Evolutionary conservation across 495 filamentous ascomycete genomes (phyloP), one percentile per base, ranked within the genome.

Genomic region (Niebla homalea): DNA sequence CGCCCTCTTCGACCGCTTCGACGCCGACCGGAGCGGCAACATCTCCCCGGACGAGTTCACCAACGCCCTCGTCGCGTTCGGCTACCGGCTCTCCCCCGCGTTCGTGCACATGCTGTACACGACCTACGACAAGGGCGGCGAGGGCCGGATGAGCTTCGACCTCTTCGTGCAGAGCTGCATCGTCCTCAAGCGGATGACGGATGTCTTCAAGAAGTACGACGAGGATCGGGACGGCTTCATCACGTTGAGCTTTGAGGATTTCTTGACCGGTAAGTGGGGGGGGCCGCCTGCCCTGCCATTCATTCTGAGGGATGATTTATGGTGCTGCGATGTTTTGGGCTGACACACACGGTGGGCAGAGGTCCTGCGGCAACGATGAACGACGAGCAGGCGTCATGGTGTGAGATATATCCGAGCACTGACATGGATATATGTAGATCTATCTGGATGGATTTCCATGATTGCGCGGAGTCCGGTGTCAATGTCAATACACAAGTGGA

Each of bases 161-260:
- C 68, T 98, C 43, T 98, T 97, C 64, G 92, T 98, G 55, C 92
- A 98, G 72, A 88, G 87, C 25, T 97, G 92, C 63, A 98, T 98
- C 60, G 84, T 78, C 61, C 70, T 98, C 57, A 93, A 95, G 76
- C 75, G 93, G 52, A 96, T 98, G 90, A 98, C 92, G 54, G 92
- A 98, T 65, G 90, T 96, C 18, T 98, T 98, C 65, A 98, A 98
- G 79, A 87, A 85, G 62, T 98, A 97, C 67, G 92, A 98, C 55
- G 85, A 94, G 52, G 92, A 98, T 67, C 78, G 92, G 26, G 92
- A 97, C 68, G 92, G 92, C 29, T 93, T 81, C 60, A 87, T 89
- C 48, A 88, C 83, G 6, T 62, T 89, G 46, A 86, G 83, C 60
- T 89, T 89, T 61, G 83, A 87, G 67, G 81, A 86, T 53, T 86